These are phyloP conservation scores for Cochlearia excelsa DNA, from an alignment of 345 rosid genomes.

Conservation along the genomic window DNA sequence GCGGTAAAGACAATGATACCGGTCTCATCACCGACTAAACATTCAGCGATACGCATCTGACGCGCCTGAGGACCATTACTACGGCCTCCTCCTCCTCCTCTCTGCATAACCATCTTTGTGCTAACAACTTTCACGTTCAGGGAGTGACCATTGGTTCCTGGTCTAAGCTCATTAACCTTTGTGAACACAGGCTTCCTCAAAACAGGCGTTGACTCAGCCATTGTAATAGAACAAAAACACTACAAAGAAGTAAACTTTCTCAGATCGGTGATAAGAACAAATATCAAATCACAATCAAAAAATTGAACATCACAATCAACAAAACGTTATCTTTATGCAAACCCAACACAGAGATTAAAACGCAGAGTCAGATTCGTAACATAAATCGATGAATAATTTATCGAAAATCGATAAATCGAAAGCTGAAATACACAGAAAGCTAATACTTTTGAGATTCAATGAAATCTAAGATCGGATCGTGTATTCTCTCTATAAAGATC, in stretches of 20 bases:
- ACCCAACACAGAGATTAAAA: background rate
- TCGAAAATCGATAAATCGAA: background rate
- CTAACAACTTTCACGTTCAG: constrained; percentile 54
- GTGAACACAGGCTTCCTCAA: constrained; percentile 87
- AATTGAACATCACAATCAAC: background rate
- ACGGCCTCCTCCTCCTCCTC: constrained; percentile 55
- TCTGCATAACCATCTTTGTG: too few species aligned
- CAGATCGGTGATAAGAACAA: constrained; percentile 8
- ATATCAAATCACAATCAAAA: background rate
- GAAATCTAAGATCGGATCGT: constrained; percentile 8
- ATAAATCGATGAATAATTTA: background rate
- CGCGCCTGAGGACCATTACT: constrained; percentile 69
- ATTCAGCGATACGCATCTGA: constrained; percentile 80
- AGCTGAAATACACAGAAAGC: constrained; percentile 13
- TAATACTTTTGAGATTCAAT: constrained; percentile 6
- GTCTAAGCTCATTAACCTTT: constrained; percentile 87
- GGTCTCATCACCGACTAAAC: constrained; percentile 92
- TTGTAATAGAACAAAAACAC: constrained; percentile 20
- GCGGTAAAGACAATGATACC: constrained; percentile 85
- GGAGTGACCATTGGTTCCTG: constrained; percentile 78
- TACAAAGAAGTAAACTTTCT: background rate
- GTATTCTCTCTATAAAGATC: background rate
- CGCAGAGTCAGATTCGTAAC: background rate
- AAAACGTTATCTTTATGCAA: background rate
- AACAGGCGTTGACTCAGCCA: constrained; percentile 78